These are phyloP conservation scores for Colletotrichum tamarilloi DNA, from an alignment of 2,329 filamentous ascomycete genomes.

Conservation along the genomic window DNA sequence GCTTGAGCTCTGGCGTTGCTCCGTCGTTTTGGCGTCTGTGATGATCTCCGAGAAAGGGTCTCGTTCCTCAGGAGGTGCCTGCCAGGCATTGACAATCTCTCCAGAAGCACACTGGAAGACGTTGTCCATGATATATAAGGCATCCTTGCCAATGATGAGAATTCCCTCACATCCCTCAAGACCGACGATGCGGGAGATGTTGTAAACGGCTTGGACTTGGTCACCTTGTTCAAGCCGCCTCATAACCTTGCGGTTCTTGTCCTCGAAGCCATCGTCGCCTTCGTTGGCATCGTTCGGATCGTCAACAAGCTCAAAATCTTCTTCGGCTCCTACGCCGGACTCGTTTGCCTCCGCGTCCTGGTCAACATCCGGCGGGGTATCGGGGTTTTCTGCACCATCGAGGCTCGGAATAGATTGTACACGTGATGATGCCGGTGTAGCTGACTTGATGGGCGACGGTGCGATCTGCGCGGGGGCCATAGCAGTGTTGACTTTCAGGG, in stretches of 20 bases:
- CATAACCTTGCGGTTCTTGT: constrained; percentile 99
- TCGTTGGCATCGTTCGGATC: constrained; percentile 89
- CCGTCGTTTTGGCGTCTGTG: constrained; percentile 72
- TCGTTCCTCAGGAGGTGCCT: constrained; percentile 90
- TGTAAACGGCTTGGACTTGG: constrained; percentile 92
- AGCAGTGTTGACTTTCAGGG: constrained; percentile 38
- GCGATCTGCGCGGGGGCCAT: constrained; percentile 23
- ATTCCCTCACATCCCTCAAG: constrained; percentile 95
- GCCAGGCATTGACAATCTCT: constrained; percentile 96
- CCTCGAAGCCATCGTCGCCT: constrained; percentile 82
- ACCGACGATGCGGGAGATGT: constrained; percentile 93
- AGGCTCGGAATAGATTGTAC: constrained; percentile 37
- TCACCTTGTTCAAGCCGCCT: constrained; percentile 90
- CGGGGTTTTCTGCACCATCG: constrained; percentile 30
- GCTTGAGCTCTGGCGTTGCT: constrained; percentile 69
- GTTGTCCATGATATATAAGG: constrained; percentile 94
- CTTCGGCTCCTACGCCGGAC: constrained; percentile 68
- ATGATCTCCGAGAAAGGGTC: constrained; percentile 97
- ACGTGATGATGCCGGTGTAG: constrained; percentile 37
- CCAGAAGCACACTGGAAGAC: constrained; percentile 95
- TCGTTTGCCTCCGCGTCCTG: constrained; percentile 41
- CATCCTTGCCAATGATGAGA: constrained; percentile 90
- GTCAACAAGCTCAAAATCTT: constrained; percentile 96
- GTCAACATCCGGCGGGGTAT: constrained; percentile 39
- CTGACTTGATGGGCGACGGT: constrained; percentile 39